These are phyloP conservation scores for Fagopyrum homotropicum DNA, from an alignment of 148 eudicot species.

Conservation along the genomic window DNA sequence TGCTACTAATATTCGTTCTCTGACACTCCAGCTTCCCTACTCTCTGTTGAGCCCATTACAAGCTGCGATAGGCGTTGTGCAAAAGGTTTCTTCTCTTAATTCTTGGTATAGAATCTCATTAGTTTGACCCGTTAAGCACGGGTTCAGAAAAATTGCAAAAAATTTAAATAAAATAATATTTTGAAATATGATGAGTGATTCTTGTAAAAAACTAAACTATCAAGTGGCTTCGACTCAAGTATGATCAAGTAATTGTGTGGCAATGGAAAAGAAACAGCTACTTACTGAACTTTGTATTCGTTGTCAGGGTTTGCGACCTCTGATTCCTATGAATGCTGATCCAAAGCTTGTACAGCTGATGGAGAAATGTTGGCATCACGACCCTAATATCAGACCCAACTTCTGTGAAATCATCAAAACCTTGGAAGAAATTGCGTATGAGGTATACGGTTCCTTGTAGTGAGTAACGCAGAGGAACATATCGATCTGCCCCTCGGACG, in stretches of 20 bases:
- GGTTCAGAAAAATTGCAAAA: too few relatives aligned
- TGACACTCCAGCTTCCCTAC: constrained; percentile 51
- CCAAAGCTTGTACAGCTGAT: constrained; percentile 50
- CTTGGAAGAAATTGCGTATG: constrained; percentile 33
- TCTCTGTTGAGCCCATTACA: constrained; percentile 52
- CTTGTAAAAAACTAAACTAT: neutral
- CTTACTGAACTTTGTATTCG: neutral
- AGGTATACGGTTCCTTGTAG: constrained; percentile 22
- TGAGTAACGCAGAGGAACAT: neutral
- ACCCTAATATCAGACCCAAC: constrained; percentile 50
- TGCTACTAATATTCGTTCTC: constrained; percentile 9
- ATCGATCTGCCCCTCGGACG: constrained; percentile 13
- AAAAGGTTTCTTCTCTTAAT: constrained; percentile 35
- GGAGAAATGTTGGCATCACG: constrained; percentile 69
- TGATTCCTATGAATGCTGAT: constrained; percentile 47
- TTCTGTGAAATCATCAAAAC: constrained; percentile 48
- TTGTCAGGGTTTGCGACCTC: constrained; percentile 56
- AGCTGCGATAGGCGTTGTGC: constrained; percentile 78
- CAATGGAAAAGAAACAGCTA: neutral
- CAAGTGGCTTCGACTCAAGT: too few relatives aligned
- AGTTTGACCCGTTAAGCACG: too few relatives aligned
- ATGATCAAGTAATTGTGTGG: too few relatives aligned
- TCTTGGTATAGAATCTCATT: neutral
- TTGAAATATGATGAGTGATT: neutral
- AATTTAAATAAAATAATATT: too few relatives aligned